A percentile compares a stretch with the other conserved stretches of the same genome.
Conservation (phyloP, 202 grass and related monocot genomes). For the Digitaria exilis region DNA sequence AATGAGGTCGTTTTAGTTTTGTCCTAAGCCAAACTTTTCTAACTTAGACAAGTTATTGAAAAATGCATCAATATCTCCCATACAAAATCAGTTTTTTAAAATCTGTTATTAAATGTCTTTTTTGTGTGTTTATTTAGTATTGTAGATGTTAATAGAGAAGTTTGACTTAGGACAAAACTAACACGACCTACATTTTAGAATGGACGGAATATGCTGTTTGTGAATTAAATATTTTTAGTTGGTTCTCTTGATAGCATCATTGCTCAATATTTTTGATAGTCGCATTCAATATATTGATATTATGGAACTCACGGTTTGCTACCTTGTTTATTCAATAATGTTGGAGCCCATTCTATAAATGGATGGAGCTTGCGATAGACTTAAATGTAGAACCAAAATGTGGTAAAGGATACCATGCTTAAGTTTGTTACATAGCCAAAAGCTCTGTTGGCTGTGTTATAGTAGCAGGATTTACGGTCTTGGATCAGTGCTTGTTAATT, state of each 20-base stretch:
- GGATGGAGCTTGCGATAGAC: background rate
- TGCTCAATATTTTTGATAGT: slow-evolving; percentile 1
- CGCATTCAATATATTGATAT: background rate
- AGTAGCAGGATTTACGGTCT: background rate
- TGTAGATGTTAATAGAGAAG: too few species aligned
- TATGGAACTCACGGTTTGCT: background rate
- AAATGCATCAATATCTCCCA: too few species aligned
- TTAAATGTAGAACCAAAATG: background rate
- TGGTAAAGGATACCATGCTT: background rate
- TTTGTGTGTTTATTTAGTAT: too few species aligned
- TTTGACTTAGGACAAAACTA: too few species aligned
- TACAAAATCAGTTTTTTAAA: too few species aligned
- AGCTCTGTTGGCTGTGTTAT: background rate
- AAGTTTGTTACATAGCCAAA: background rate
- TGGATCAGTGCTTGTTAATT: background rate
- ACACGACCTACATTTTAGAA: too few species aligned
- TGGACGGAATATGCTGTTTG: background rate
- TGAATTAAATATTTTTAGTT: slow-evolving; percentile 4
- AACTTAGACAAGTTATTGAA: too few species aligned
- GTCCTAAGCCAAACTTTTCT: too few species aligned
- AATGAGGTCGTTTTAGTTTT: too few species aligned
- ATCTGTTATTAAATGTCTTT: too few species aligned
- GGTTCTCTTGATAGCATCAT: background rate
- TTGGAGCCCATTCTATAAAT: background rate
- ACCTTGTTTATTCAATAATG: background rate